Conservation (phyloP, 306 rosid genomes). For the Rosa rugosa region DNA sequence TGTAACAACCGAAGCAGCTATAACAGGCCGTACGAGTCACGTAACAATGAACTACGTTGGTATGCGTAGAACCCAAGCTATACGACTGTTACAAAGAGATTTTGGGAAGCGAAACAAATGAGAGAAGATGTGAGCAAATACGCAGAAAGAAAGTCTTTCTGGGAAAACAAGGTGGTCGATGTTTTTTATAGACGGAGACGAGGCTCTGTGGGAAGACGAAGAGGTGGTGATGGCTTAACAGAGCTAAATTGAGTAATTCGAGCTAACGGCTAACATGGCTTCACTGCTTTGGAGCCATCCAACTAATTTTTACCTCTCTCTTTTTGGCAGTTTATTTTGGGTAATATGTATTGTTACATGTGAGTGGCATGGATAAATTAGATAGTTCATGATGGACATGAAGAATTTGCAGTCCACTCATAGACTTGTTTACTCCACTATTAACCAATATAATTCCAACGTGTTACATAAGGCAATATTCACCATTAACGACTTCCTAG, state of each 20-base stretch:
- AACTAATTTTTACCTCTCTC: constrained; percentile 17
- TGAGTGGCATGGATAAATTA: neutral
- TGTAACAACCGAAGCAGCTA: constrained; percentile 32
- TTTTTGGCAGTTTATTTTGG: neutral
- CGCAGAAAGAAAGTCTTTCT: constrained; percentile 8
- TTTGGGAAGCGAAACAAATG: constrained; percentile 53
- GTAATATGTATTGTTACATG: neutral
- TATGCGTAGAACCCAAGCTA: constrained; percentile 10
- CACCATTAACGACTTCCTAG: no score
- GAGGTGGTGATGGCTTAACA: constrained; percentile 25
- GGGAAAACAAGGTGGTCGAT: neutral
- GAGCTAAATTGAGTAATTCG: constrained; percentile 19
- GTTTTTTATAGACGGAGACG: constrained; percentile 38
- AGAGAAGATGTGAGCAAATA: constrained; percentile 24
- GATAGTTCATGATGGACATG: neutral
- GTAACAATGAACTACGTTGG: constrained; percentile 4
- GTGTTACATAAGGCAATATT: no score
- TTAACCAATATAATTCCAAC: neutral
- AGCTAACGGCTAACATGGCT: constrained; percentile 43
- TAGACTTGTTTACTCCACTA: neutral
- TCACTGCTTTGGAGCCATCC: constrained; percentile 43
- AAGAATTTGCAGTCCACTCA: neutral
- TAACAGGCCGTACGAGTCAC: constrained; percentile 8
- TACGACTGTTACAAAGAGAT: constrained; percentile 46
- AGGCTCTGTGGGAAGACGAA: neutral